Base-by-base conservation (phyloP, 2,329 filamentous ascomycete genomes). In the Exserohilum rostratum region DNA sequence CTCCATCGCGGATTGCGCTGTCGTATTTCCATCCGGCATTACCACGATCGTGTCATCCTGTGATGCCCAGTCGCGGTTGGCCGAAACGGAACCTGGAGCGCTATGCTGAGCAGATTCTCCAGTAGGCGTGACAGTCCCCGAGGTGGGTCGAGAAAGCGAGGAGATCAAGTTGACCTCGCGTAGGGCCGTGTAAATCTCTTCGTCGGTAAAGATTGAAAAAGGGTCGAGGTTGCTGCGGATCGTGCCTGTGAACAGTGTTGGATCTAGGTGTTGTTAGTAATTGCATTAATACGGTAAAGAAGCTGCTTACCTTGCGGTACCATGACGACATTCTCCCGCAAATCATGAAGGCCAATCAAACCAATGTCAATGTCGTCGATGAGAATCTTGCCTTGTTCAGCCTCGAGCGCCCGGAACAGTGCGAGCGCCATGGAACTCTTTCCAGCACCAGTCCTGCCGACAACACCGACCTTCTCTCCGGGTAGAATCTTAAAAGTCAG, bases 401-500 rank as follows among this genome's bases (percentile, higher is more conserved):
- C 92, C 76, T 99, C 95, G 2, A 99, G 81, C 1, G 92, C 92
- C 53, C 95, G 88, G 86, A 99, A 98, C 22, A 99, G 83, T 4
- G 95, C 93, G 57, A 98, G 81, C 0, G 95, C 93, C 48, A 99
- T 82, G 3, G 95, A 98, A 72, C 92, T 97, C 82, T 99, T 99
- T 53, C 95, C 95, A 4, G 95, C 95, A 57, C 95, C 95, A 0
- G 95, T 99, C 57, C 95, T 87, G 49, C 95, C 95, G 27, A 98
- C 95, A 53, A 99, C 96, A 53, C 95, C 95, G 15, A 99, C 90
- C 80, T 97, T 97, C 77, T 99, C 91, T 29, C 86, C 86, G 1
- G 93, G 86, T 25, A 87, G 82, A 58, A 99, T 93, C 71, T 89
- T 91, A 81, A 99, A 96, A 1, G 85, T 91, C 46, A 99, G 84